These are phyloP conservation scores for Paxillus ammoniavirescens DNA, from an alignment of 768 basidiomycete genomes.

Conservation along the genomic window DNA sequence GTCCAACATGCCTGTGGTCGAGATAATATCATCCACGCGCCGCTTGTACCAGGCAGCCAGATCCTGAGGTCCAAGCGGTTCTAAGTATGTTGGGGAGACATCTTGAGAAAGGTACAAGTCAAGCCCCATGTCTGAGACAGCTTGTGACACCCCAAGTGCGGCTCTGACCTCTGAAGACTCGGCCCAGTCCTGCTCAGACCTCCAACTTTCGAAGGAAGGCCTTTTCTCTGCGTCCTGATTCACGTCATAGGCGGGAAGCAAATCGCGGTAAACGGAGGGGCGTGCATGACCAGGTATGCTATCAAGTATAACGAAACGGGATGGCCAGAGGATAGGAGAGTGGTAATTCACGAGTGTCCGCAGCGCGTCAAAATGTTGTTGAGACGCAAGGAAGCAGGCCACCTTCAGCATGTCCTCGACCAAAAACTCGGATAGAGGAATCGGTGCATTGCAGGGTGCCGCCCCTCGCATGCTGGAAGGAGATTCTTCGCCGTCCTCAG, in stretches of 20 bases:
- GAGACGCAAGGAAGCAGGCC: conserved; percentile 66
- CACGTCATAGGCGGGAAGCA: conserved; percentile 64
- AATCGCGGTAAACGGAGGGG: conserved; percentile 56
- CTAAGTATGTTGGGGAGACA: conserved; percentile 5
- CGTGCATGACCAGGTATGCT: conserved; percentile 71
- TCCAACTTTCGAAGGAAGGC: conserved; percentile 41
- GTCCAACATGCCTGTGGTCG: conserved; percentile 72
- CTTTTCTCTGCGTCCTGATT: conserved; percentile 43
- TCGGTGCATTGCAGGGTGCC: conserved; percentile 34
- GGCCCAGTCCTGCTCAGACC: conserved; percentile 55
- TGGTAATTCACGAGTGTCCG: conserved; percentile 59
- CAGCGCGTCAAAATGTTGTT: conserved; percentile 57
- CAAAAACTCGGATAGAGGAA: conserved; percentile 68
- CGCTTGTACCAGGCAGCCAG: conserved; percentile 74
- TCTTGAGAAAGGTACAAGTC: conserved; percentile 11
- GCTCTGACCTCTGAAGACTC: conserved; percentile 46
- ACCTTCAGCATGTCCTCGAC: conserved; percentile 51
- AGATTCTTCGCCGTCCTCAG: conserved; percentile 42
- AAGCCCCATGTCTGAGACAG: conserved; percentile 7
- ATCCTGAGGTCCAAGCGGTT: conserved; percentile 24
- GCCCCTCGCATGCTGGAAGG: conserved; percentile 17
- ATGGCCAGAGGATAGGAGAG: conserved; percentile 57
- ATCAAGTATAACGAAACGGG: conserved; percentile 67
- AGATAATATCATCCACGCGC: conserved; percentile 62
- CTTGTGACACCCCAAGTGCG: conserved; percentile 36